phyloP scores from a whole-genome alignment of 176 grass and related monocot genomes.

The Phyllostachys edulis region DNA sequence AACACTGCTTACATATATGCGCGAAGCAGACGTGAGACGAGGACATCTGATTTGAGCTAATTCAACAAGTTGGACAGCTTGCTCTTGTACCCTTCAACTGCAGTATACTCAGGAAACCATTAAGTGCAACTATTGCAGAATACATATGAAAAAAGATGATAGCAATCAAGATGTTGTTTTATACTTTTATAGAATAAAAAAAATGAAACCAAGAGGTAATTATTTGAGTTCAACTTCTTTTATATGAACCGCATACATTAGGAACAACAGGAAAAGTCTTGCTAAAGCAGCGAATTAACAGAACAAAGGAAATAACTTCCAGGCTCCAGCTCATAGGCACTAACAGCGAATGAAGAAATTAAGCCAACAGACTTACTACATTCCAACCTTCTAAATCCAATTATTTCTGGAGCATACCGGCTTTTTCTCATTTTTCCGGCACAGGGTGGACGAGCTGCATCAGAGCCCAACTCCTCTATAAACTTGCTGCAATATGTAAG shows the following conservation, averaged over 20 bases:
- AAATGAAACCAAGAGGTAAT: not conserved
- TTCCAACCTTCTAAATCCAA: not conserved
- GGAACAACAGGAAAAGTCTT: not conserved
- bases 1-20: no score
- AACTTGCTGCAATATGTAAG: not conserved
- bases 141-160: no score
- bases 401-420: not conserved
- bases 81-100: no score
- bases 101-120: no score
- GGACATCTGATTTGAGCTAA: no score
- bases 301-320: not conserved
- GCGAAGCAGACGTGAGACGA: no score
- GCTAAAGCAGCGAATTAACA: not conserved
- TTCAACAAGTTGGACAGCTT: no score
- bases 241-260: not conserved
- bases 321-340: not conserved
- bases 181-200: no score
- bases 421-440: not conserved
- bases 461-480: not conserved
- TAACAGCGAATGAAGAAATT: not conserved
- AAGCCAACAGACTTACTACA: not conserved
- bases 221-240: not conserved
- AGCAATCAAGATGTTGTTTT: no score
- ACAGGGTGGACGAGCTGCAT: not conserved
- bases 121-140: no score